Conservation (phyloP, 495 filamentous ascomycete species). For the Trichoderma virens region DNA sequence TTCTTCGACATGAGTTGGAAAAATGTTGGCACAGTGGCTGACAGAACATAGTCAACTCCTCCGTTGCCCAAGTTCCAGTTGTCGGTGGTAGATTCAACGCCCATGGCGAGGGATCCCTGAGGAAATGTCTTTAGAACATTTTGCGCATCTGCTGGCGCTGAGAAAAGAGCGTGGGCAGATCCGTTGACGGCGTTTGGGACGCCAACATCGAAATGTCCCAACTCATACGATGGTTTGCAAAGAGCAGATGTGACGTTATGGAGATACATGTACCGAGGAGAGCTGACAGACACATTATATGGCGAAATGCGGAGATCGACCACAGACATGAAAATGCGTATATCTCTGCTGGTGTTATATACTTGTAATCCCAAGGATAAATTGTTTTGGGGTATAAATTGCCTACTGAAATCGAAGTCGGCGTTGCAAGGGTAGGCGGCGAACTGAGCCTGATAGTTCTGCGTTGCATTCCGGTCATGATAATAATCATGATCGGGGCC, state of each 20-base stretch:
- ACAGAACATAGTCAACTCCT: slow-evolving; percentile 14
- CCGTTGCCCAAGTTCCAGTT: slow-evolving; percentile 10
- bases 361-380: background rate
- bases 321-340: slow-evolving; percentile 13
- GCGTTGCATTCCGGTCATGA: slow-evolving; percentile 13
- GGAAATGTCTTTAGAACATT: background rate
- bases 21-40: slow-evolving; percentile 14
- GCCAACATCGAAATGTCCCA: slow-evolving; percentile 10
- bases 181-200: slow-evolving; percentile 1
- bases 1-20: slow-evolving; percentile 14
- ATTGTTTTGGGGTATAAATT: background rate
- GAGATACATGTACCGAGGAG: slow-evolving; percentile 12
- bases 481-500: slow-evolving; percentile 15
- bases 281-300: background rate
- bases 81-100: background rate
- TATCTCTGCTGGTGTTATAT: slow-evolving; percentile 2
- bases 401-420: slow-evolving; percentile 2
- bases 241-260: slow-evolving; percentile 12
- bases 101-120: slow-evolving; percentile 11
- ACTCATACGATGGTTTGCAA: slow-evolving; percentile 13
- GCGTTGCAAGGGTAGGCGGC: slow-evolving; percentile 12
- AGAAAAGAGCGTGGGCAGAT: slow-evolving; percentile 8
- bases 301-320: slow-evolving; percentile 13
- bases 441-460: slow-evolving; percentile 15
- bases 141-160: background rate